Conservation (phyloP, 2,329 filamentous ascomycete species). For the Zasmidium angulare region DNA sequence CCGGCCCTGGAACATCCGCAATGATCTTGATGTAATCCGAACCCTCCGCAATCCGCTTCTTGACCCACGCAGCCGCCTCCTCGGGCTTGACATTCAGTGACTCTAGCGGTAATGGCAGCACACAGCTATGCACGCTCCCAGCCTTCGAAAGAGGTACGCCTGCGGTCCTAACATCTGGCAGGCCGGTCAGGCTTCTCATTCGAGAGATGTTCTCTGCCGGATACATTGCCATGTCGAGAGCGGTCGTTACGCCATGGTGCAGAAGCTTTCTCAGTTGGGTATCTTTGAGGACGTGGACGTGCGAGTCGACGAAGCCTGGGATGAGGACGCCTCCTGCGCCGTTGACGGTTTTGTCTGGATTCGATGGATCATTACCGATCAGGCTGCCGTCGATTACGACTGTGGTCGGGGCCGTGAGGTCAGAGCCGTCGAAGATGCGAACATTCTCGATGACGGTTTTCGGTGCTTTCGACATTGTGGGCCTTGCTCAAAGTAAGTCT, state of each 20-base stretch:
- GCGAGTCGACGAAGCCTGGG: conserved; percentile 2
- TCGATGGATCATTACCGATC: not conserved
- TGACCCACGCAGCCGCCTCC: not conserved
- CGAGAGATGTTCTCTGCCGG: not conserved
- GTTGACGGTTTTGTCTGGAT: not conserved
- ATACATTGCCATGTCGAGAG: not conserved
- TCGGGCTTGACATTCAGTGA: not conserved
- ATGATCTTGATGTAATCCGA: not conserved
- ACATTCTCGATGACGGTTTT: conserved; percentile 4
- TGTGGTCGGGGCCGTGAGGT: not conserved
- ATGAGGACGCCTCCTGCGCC: conserved; percentile 2
- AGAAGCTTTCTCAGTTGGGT: not conserved
- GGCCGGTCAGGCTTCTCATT: not conserved
- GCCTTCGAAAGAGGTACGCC: not conserved
- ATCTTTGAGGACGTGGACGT: not conserved
- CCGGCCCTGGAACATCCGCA: not conserved
- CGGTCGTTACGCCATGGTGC: conserved; percentile 4
- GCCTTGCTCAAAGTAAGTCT: not conserved
- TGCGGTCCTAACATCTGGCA: not conserved
- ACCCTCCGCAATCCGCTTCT: not conserved
- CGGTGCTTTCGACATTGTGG: not conserved
- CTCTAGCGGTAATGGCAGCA: not conserved
- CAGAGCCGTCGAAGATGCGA: not conserved
- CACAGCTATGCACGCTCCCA: not conserved
- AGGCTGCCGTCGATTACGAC: conserved; percentile 1